A percentile compares a stretch with the other conserved stretches of the same genome.
Evolutionary conservation across 345 rosid species (phyloP).

Genomic region (Linum tenue): DNA sequence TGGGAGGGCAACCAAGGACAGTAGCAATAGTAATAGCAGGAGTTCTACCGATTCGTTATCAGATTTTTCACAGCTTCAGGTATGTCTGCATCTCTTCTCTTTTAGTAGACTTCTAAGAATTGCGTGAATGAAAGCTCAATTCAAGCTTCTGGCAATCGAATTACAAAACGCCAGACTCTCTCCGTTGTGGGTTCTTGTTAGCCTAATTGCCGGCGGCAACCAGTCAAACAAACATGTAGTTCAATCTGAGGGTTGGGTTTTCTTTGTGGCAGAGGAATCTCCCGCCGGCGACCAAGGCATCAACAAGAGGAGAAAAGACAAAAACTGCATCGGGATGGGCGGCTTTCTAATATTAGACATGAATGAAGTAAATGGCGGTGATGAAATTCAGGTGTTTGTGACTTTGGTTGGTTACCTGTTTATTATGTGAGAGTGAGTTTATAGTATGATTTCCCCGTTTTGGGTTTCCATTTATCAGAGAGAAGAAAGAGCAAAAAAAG

Average conservation of each 20-base stretch:
- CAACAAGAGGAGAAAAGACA: conserved; percentile 46
- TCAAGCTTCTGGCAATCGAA: neutral
- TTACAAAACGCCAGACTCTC: neutral
- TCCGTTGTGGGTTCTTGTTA: no score
- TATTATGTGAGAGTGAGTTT: neutral
- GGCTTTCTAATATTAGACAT: conserved; percentile 47
- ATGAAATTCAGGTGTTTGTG: neutral
- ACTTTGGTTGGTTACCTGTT: neutral
- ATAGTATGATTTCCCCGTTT: no score
- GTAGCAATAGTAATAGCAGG: conserved; percentile 27
- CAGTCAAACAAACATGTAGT: neutral
- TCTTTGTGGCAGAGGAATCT: conserved; percentile 60
- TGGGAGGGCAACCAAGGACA: conserved; percentile 24
- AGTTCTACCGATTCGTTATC: conserved; percentile 46
- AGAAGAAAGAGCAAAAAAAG: no score
- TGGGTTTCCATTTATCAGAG: no score
- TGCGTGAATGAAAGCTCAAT: neutral
- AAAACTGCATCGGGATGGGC: conserved; percentile 91
- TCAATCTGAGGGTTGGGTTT: neutral
- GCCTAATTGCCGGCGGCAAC: no score
- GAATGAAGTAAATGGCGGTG: neutral
- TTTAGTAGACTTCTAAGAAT: neutral
- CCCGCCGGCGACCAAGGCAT: conserved; percentile 49
- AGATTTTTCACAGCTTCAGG: conserved; percentile 74
- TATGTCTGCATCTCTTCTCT: conserved; percentile 15